Base-by-base conservation (phyloP, 352 stramenopile genomes). In the Phytophthora vignae region DNA sequence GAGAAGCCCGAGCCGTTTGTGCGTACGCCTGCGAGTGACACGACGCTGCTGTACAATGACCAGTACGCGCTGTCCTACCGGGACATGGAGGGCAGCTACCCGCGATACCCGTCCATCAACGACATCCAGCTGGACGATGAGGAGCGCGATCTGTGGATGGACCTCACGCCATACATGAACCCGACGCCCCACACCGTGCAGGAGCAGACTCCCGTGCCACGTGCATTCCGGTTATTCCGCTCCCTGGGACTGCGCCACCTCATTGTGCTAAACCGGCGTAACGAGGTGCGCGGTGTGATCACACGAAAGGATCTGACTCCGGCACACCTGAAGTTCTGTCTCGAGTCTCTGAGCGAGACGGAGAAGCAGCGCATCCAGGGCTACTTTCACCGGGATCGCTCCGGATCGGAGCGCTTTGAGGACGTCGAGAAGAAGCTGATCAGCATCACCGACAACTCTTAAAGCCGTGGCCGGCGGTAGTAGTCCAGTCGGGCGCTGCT, bases 91-190 rank as follows among this genome's bases (percentile, higher is more conserved):
- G 87, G 85, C 67, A 93, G 87, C 69, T 82, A 82, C 46, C 91
- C 91, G 15, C 85, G 90, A 14, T 96, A 88, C 57, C 91, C 91
- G 27, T 91, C 80, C 9, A 90, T 96, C 40, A 77, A 83, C 7
- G 89, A 96, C 12, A 94, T 96, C 71, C 94, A 99, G 65, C 66
- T 98, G 5, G 94, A 98, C 61, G 96, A 97, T 14, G 97, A 96
- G 69, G 89, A 96, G 61, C 78, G 82, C 0, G 84, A 94, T 29
- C 61, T 96, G 64, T 96, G 89, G 89, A 92, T 99, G 75, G 96
- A 99, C 74, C 77, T 99, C 22, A 93, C 97, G n/a, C 97, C 98
- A 1, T 99, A 99, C 83, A 97, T 99, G 71, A 99, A 99, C 78
- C 92, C 95, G 22, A 98, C 96, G 21, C 96, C 97, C 5, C 97